Base-by-base conservation (phyloP, 1,139 yeast genomes). In the Tardiomyces digboiensis region DNA sequence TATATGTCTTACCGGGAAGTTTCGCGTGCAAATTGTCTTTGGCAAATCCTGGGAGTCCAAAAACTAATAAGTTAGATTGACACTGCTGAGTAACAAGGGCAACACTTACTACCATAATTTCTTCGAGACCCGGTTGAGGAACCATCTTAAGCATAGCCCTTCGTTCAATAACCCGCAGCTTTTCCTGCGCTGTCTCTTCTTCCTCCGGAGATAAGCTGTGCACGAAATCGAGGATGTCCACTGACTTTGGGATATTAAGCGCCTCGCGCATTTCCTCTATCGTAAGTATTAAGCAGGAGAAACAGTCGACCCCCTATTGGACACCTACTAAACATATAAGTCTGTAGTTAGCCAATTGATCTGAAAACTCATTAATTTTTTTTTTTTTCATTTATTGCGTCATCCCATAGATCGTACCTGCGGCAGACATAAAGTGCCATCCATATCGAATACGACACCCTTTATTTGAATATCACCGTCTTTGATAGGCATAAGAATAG, bases 381-480 rank as follows among this genome's bases (percentile, higher is more conserved):
- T n/a, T n/a, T n/a, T n/a, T n/a, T n/a, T n/a, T n/a, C n/a, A n/a
- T n/a, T n/a, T n/a, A n/a, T n/a, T n/a, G n/a, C n/a, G n/a, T n/a
- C n/a, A n/a, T n/a, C n/a, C n/a, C n/a, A n/a, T 4, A 16, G 10
- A 3, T 8, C 33, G 33, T 26, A 26, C 33, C 10, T 26, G 33
- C 13, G 86, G 84, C 21, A 73, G 63, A 50, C 82, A 76, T 42
- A 80, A 55, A 0, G 85, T 80, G 5, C 86, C 86, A 53, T 80
- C 86, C 86, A 80, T 79, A 51, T 80, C 86, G 53, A 80, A 80
- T 1, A 80, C 66, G 4, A 80, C 58, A 0, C 82, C 83, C 41
- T 64, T 65, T 38, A 77, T 59, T 1, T 57, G 54, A 4, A 61
- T 47, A 40, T 71, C 75, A 14, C 57, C 55, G 2, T 57, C 45